phyloP scores from a whole-genome alignment of 163 green algal species.

The Volvox carteri region DNA sequence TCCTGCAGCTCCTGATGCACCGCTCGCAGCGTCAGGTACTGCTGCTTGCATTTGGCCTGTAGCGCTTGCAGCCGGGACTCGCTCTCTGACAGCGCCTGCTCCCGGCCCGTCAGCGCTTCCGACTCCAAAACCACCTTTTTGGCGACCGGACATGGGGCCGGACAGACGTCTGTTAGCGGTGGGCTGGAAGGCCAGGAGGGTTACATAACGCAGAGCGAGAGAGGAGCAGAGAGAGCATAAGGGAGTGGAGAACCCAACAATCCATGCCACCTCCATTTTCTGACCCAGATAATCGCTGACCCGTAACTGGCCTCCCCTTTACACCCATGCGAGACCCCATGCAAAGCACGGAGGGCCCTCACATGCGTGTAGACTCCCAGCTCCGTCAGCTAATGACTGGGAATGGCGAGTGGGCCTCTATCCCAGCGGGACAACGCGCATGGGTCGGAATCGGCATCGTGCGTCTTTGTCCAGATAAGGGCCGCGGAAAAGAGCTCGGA shows the following conservation, averaged over 20 bases:
- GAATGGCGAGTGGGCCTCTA: too few species aligned
- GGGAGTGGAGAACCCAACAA: not conserved
- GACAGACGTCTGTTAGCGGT: not conserved
- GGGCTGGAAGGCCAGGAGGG: not conserved
- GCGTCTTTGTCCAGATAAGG: too few species aligned
- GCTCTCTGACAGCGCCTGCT: not conserved
- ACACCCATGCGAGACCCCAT: too few species aligned
- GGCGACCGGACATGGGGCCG: not conserved
- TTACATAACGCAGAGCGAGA: not conserved
- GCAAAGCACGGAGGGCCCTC: too few species aligned
- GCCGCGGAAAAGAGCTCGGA: too few species aligned
- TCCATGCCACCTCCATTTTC: not conserved
- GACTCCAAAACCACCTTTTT: not conserved
- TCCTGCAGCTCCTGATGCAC: constrained; percentile 49
- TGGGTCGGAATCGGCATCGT: too few species aligned
- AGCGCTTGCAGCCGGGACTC: constrained; percentile 29
- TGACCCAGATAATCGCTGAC: not conserved
- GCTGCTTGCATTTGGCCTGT: not conserved
- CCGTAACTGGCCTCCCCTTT: too few species aligned
- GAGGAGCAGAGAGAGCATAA: not conserved
- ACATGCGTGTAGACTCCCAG: too few species aligned
- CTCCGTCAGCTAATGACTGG: too few species aligned
- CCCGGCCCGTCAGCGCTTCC: not conserved
- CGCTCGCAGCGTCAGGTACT: constrained; percentile 45
- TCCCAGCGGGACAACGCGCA: too few species aligned